These are phyloP conservation scores for Cytidiella melzeri DNA, from an alignment of 768 basidiomycete species.

Conservation along the genomic window DNA sequence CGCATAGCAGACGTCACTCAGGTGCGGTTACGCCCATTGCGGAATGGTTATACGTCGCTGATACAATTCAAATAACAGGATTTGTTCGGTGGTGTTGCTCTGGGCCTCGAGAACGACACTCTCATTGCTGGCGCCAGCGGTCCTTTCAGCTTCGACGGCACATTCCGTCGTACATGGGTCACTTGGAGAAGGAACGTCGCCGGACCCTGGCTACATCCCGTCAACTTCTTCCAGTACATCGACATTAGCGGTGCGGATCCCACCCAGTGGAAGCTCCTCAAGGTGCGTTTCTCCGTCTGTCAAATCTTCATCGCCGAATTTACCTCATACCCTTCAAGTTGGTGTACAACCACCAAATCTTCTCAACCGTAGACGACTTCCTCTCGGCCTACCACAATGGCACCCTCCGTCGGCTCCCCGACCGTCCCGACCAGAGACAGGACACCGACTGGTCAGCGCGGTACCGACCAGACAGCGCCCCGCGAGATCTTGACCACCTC, in stretches of 20 bases:
- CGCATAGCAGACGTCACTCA: conserved; percentile 35
- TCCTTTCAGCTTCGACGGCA: conserved; percentile 55
- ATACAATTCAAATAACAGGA: conserved; percentile 31
- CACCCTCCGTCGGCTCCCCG: conserved; percentile 38
- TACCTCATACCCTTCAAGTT: conserved; percentile 30
- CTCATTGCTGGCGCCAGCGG: conserved; percentile 40
- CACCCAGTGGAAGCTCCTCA: conserved; percentile 44
- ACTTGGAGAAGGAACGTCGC: conserved; percentile 43
- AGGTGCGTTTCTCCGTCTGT: conserved; percentile 26
- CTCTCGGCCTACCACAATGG: conserved; percentile 47
- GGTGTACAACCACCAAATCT: conserved; percentile 57
- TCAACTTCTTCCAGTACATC: conserved; percentile 52
- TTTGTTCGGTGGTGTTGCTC: conserved; percentile 40
- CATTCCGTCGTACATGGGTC: conserved; percentile 51
- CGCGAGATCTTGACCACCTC: conserved; percentile 54
- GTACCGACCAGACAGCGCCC: conserved; percentile 28
- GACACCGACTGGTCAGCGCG: conserved; percentile 43
- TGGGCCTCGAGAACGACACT: conserved; percentile 42
- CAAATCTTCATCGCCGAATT: neutral
- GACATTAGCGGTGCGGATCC: conserved; percentile 51
- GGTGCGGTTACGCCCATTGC: conserved; percentile 24
- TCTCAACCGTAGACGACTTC: conserved; percentile 42
- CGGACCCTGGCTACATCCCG: conserved; percentile 47
- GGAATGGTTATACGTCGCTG: too few species aligned
- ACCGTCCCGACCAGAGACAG: conserved; percentile 24